Conservation (phyloP, 2,329 filamentous ascomycete species). For the Fusarium abutilonis region DNA sequence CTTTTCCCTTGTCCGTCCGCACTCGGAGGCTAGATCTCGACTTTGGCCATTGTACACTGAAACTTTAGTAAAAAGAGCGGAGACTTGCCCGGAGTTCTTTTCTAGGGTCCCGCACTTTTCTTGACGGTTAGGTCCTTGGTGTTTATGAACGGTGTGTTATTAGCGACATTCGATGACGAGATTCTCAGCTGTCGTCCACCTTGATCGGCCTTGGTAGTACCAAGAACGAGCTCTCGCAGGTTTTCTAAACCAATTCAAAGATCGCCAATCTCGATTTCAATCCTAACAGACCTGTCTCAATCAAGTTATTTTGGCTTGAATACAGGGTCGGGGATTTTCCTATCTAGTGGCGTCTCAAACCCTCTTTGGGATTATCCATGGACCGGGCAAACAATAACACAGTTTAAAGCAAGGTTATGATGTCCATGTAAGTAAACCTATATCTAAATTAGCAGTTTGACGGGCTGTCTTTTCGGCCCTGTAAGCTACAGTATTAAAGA, state of each 20-base stretch:
- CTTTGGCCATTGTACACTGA: constrained; percentile 4
- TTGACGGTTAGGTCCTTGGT: constrained; percentile 1
- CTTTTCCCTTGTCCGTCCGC: neutral
- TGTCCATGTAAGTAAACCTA: neutral
- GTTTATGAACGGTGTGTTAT: constrained; percentile 23
- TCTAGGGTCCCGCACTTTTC: constrained; percentile 21
- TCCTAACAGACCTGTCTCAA: constrained; percentile 25
- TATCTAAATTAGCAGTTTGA: constrained; percentile 16
- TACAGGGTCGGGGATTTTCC: constrained; percentile 33
- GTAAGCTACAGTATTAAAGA: neutral
- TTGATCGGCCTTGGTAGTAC: constrained; percentile 28
- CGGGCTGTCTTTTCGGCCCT: neutral
- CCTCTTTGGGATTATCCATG: constrained; percentile 18
- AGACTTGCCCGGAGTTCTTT: constrained; percentile 1
- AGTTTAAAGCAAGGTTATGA: constrained; percentile 18
- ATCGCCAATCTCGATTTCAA: constrained; percentile 43
- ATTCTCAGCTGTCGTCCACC: constrained; percentile 26
- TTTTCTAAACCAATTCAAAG: constrained; percentile 26
- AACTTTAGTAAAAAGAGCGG: constrained; percentile 14
- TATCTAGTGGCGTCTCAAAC: constrained; percentile 23
- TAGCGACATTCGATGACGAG: constrained; percentile 40
- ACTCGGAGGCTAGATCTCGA: constrained; percentile 15
- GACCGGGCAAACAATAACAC: constrained; percentile 7
- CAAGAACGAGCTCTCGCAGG: constrained; percentile 17
- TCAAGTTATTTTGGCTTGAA: constrained; percentile 23